phyloP scores from a whole-genome alignment of 768 basidiomycete species.

The Clitopilus passeckerianus region DNA sequence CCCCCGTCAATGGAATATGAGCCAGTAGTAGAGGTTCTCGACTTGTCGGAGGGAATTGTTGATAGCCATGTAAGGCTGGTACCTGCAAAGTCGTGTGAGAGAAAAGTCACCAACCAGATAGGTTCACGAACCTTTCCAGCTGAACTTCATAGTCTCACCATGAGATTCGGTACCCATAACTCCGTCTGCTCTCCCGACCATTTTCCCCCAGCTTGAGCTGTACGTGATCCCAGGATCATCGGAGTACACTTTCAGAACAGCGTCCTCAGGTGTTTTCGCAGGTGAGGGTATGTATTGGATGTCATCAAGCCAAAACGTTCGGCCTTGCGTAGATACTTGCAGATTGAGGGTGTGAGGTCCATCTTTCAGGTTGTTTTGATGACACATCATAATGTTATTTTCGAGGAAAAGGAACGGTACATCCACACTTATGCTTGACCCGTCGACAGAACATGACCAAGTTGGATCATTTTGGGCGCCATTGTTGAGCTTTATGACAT shows the following conservation, averaged over 20 bases:
- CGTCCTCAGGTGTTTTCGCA: slow-evolving; percentile 8
- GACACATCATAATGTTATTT: slow-evolving; percentile 27
- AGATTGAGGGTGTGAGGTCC: slow-evolving; percentile 21
- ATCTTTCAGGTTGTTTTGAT: slow-evolving; percentile 12
- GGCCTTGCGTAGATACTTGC: slow-evolving; percentile 11
- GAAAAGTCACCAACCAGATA: neutral
- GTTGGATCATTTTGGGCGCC: slow-evolving; percentile 10
- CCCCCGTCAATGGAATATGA: slow-evolving; percentile 17
- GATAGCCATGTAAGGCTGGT: slow-evolving; percentile 7
- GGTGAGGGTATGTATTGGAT: slow-evolving; percentile 20
- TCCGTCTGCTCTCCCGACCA: slow-evolving; percentile 9
- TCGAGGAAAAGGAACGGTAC: slow-evolving; percentile 15
- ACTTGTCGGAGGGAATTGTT: slow-evolving; percentile 5
- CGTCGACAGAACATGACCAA: slow-evolving; percentile 26
- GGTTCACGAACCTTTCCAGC: neutral
- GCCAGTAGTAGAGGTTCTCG: neutral
- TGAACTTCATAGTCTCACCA: neutral
- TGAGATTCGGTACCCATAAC: slow-evolving; percentile 12
- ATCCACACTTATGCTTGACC: slow-evolving; percentile 11
- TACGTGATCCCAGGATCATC: slow-evolving; percentile 12
- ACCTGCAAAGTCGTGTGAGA: slow-evolving; percentile 7
- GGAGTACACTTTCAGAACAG: slow-evolving; percentile 12
- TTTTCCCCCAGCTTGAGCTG: slow-evolving; percentile 15
- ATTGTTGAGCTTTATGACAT: slow-evolving; percentile 3
- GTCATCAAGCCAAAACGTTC: slow-evolving; percentile 23